Base-by-base conservation (phyloP, 129 eudicot genomes). In the Tagetes patula region DNA sequence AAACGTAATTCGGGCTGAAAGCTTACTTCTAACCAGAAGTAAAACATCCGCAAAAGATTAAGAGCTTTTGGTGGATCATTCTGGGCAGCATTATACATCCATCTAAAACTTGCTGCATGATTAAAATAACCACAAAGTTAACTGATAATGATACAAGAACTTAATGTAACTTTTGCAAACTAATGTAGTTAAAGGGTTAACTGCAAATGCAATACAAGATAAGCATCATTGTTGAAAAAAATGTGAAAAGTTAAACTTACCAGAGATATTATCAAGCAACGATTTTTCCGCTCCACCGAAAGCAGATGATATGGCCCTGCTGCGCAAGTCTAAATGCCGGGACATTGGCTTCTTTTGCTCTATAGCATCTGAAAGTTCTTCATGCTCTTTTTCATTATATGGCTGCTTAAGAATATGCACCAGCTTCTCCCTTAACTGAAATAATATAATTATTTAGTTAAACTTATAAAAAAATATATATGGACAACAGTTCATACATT, bases 21-120 rank as follows among this genome's bases (percentile, higher is more conserved):
- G 27, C 72, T 42, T 62, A 85, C 95, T 78, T 63, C 55, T 76
- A 88, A 79, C 83, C 85, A 88, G 69, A 75, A 83, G 81, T 79
- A 56, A 67, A 83, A 81, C 49, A 85, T 84, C 20, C 90, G 83
- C 60, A 85, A 36, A 60, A 83, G 74, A 69, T 77, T 85, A 70
- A 88, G 82, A 60, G 72, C 71, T 52, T 68, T 76, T 45, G 55
- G 46, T 2, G 27, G 36, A 12, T 75, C 77, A n/a, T 52, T 62
- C 38, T 20, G 12, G 55, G 52, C 88, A 62, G 74, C 75, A 33
- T 53, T n/a, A 61, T 85, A 67, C 52, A 65, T 67, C 42, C 2
- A 1, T 43, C 42, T 13, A 49, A 88, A 65, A 72, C 67, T 77
- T 83, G 75, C 94, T 85, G 84, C 73, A 54, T 71, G 48, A 49